phyloP scores from a whole-genome alignment of 768 basidiomycete species.

The Crepidotus variabilis region DNA sequence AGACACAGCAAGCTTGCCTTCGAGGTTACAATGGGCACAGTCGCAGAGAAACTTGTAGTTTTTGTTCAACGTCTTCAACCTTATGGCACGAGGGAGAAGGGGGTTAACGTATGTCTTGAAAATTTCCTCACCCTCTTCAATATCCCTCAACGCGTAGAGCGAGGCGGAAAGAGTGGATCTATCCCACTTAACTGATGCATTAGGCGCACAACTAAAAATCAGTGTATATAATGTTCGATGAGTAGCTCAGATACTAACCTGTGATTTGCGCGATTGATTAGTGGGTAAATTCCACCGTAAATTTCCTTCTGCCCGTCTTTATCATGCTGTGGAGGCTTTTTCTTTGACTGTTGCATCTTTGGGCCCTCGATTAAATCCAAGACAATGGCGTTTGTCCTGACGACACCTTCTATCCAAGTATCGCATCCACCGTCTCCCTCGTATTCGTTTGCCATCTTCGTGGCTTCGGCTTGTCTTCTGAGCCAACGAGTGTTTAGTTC shows the following conservation, averaged over 20 bases:
- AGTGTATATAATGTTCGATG: neutral
- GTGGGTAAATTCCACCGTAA: slow-evolving; percentile 40
- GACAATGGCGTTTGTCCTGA: slow-evolving; percentile 37
- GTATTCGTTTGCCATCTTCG: neutral
- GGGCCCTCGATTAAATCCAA: slow-evolving; percentile 27
- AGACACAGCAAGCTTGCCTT: neutral
- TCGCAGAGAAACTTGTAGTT: slow-evolving; percentile 40
- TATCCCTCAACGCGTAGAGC: slow-evolving; percentile 37
- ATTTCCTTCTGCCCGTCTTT: slow-evolving; percentile 15
- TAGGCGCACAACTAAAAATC: slow-evolving; percentile 37
- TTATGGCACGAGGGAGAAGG: slow-evolving; percentile 28
- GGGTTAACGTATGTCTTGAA: slow-evolving; percentile 42
- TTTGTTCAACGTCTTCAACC: slow-evolving; percentile 28
- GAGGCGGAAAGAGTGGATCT: slow-evolving; percentile 26
- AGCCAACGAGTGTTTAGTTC: neutral
- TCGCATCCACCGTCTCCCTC: slow-evolving; percentile 25
- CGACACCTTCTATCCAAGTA: slow-evolving; percentile 36
- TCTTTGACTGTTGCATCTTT: slow-evolving; percentile 16
- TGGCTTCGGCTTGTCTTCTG: neutral
- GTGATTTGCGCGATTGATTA: slow-evolving; percentile 42
- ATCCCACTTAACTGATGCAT: slow-evolving; percentile 41
- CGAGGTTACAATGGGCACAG: slow-evolving; percentile 33
- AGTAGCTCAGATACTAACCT: slow-evolving; percentile 22
- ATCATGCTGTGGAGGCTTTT: slow-evolving; percentile 12
- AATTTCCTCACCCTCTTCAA: slow-evolving; percentile 38